phyloP scores from a whole-genome alignment of 2,329 filamentous ascomycete genomes.

The Coniochaeta sp. region DNA sequence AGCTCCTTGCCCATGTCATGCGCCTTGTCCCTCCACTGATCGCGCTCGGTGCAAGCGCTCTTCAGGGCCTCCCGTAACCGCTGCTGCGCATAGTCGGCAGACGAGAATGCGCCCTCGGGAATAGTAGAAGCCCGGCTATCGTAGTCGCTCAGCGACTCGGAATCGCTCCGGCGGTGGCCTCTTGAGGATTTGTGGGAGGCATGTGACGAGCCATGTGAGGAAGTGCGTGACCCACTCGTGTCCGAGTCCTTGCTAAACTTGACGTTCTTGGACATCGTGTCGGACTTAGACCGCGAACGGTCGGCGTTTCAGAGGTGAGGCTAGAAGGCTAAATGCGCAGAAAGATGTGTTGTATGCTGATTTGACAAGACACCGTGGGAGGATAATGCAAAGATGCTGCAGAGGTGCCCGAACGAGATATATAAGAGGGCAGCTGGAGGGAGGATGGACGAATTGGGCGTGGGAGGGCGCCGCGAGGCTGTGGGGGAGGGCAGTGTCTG shows the following conservation, averaged over 20 bases:
- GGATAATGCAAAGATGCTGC: constrained; percentile 16
- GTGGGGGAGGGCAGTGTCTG: constrained; percentile 10
- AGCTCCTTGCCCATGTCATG: too few species aligned
- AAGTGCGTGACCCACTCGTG: constrained; percentile 16
- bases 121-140: constrained; percentile 13
- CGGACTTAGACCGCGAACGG: not conserved
- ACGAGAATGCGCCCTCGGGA: constrained; percentile 17
- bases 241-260: constrained; percentile 22
- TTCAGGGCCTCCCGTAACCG: constrained; percentile 21
- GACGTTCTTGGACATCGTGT: constrained; percentile 18
- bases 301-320: not conserved
- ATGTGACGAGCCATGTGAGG: constrained; percentile 8
- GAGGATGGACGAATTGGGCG: constrained; percentile 14
- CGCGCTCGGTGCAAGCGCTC: constrained; percentile 12
- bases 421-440: constrained; percentile 16
- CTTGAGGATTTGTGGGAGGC: constrained; percentile 6
- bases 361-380: constrained; percentile 19
- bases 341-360: constrained; percentile 24
- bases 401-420: constrained; percentile 23
- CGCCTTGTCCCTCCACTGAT: constrained; percentile 17
- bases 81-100: constrained; percentile 15
- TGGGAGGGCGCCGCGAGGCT: constrained; percentile 13
- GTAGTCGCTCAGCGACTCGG: constrained; percentile 24
- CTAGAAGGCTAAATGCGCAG: constrained; percentile 14
- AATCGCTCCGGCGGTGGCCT: constrained; percentile 23